Evolutionary conservation across 2,329 filamentous ascomycete species (phyloP).

Genomic region (Nemania sp.): DNA sequence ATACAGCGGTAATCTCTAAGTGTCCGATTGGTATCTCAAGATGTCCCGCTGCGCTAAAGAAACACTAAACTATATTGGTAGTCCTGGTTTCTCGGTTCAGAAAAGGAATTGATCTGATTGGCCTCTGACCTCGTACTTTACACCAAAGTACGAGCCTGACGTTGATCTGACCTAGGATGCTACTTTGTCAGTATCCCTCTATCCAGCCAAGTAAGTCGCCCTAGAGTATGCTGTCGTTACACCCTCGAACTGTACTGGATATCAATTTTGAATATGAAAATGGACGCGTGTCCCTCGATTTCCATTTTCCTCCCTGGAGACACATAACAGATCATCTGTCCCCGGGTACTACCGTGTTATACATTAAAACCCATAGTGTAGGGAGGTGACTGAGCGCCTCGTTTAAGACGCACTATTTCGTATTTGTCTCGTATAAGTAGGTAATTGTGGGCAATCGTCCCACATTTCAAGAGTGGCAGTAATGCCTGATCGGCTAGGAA

Average conservation of each 20-base stretch:
- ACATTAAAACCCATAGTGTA: background rate
- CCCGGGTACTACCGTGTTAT: background rate
- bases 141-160: conserved; percentile 3
- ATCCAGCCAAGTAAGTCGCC: background rate
- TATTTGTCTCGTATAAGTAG: conserved; percentile 17
- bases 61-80: conserved; percentile 3
- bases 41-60: conserved; percentile 14
- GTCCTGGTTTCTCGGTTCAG: conserved; percentile 1
- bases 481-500: background rate
- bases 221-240: background rate
- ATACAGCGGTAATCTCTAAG: background rate
- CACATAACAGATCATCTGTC: no score
- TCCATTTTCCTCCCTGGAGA: background rate
- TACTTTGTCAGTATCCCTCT: background rate
- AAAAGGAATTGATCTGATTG: conserved; percentile 7
- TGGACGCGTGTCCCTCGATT: background rate
- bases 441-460: background rate
- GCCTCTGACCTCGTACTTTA: conserved; percentile 13
- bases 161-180: background rate
- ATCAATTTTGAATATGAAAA: background rate
- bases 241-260: background rate
- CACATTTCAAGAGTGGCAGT: background rate
- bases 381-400: background rate
- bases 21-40: conserved; percentile 16
- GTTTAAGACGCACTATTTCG: conserved; percentile 3